These are phyloP conservation scores for Cydonia oblonga DNA, from an alignment of 331 rosid genomes.

Conservation along the genomic window DNA sequence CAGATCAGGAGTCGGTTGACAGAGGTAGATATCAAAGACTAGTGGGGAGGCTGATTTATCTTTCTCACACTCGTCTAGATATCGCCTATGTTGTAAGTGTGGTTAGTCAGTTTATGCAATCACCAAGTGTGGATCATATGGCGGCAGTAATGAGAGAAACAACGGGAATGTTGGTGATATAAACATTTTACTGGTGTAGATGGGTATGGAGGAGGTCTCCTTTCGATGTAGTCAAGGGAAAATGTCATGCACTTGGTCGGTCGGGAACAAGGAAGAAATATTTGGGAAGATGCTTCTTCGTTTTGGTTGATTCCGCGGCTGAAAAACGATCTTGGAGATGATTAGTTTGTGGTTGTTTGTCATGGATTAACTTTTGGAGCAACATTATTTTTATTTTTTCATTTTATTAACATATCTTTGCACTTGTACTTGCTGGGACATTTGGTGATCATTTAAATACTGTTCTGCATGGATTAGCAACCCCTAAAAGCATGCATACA, in stretches of 20 bases:
- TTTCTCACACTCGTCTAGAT: too few species aligned
- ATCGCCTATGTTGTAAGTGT: too few species aligned
- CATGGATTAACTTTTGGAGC: not conserved
- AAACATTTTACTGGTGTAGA: too few species aligned
- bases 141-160: too few species aligned
- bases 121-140: too few species aligned
- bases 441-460: not conserved
- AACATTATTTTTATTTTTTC: not conserved
- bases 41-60: too few species aligned
- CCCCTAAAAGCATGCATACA: not conserved
- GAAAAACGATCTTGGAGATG: not conserved
- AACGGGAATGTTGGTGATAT: too few species aligned
- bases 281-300: not conserved
- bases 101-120: too few species aligned
- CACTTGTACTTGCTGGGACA: not conserved
- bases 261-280: not conserved
- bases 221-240: too few species aligned
- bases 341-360: not conserved
- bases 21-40: too few species aligned
- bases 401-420: not conserved
- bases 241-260: not conserved
- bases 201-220: not conserved
- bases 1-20: too few species aligned
- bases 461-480: constrained; percentile 15
- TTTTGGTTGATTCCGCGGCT: not conserved